Percentiles rank a stretch among this genome's conserved stretches.
Conservation (phyloP, 2,329 filamentous ascomycete species). For the Pseudocercospora fuligena region DNA sequence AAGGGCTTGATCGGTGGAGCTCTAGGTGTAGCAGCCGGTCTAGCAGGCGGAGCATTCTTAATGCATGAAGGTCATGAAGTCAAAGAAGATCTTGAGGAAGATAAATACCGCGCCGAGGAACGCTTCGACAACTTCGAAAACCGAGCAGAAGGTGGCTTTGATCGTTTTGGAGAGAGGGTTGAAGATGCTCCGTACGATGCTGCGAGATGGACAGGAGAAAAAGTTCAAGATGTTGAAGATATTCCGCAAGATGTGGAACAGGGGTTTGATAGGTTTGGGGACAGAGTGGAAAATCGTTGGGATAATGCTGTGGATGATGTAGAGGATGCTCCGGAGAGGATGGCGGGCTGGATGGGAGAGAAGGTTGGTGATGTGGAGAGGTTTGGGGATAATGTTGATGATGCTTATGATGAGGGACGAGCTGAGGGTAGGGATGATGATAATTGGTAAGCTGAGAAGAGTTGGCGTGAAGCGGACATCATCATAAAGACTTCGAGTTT, state of each 20-base stretch:
- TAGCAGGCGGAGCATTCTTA: conserved; percentile 50
- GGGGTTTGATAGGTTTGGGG: conserved; percentile 41
- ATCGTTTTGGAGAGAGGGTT: conserved; percentile 39
- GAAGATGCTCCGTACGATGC: conserved; percentile 51
- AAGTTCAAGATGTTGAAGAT: conserved; percentile 48
- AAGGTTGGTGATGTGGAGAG: conserved; percentile 51
- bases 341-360: conserved; percentile 43
- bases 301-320: conserved; percentile 42
- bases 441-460: conserved; percentile 3
- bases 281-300: conserved; percentile 39
- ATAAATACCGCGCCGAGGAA: conserved; percentile 17
- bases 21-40: conserved; percentile 47
- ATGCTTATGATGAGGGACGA: conserved; percentile 51
- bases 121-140: conserved; percentile 35
- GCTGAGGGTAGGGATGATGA: conserved; percentile 37
- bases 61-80: conserved; percentile 54
- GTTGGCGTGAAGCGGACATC: too few relatives aligned
- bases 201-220: conserved; percentile 50
- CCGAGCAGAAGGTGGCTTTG: conserved; percentile 30
- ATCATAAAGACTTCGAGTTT: too few relatives aligned
- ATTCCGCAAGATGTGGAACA: conserved; percentile 42
- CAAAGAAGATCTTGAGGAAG: conserved; percentile 31
- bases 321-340: conserved; percentile 43
- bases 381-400: conserved; percentile 49
- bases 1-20: conserved; percentile 45